Evolutionary conservation across 176 grass and related monocot genomes (phyloP).

Genomic region (Hsuehochloa calcarea): DNA sequence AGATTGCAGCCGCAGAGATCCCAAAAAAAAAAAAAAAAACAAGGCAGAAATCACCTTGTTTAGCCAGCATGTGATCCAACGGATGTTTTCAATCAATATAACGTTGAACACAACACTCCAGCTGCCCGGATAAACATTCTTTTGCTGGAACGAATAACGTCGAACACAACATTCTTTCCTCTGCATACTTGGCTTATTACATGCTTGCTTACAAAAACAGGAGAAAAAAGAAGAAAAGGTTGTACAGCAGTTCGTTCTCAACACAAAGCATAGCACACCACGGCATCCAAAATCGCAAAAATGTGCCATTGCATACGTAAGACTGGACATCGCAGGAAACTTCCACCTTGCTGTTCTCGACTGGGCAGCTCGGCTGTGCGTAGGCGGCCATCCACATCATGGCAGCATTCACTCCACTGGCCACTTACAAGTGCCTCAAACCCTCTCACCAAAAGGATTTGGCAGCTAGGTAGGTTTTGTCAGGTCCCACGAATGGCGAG

Average conservation of each 20-base stretch:
- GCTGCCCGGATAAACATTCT: background rate
- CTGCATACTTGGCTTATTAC: slow-evolving; percentile 4
- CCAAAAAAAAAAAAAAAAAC: too few relatives aligned
- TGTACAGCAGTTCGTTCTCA: slow-evolving; percentile 12
- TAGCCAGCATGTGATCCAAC: background rate
- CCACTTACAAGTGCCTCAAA: slow-evolving; percentile 15
- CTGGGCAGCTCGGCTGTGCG: background rate
- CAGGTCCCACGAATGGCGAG: slow-evolving; percentile 19
- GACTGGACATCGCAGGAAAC: background rate
- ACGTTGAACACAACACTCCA: background rate
- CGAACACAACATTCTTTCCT: background rate
- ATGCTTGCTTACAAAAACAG: background rate
- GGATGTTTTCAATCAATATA: background rate
- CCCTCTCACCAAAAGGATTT: slow-evolving; percentile 31
- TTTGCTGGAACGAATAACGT: background rate
- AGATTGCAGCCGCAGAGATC: too few relatives aligned
- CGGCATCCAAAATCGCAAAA: slow-evolving; percentile 16
- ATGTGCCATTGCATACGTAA: slow-evolving; percentile 2
- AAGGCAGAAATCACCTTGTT: background rate
- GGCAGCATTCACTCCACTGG: background rate
- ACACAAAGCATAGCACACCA: slow-evolving; percentile 5
- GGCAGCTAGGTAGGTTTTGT: slow-evolving; percentile 8
- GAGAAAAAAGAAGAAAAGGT: background rate
- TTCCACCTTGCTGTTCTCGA: background rate
- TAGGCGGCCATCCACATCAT: background rate